Evolutionary conservation across 805 yeast genomes (phyloP).

Genomic region (Candida koratica): DNA sequence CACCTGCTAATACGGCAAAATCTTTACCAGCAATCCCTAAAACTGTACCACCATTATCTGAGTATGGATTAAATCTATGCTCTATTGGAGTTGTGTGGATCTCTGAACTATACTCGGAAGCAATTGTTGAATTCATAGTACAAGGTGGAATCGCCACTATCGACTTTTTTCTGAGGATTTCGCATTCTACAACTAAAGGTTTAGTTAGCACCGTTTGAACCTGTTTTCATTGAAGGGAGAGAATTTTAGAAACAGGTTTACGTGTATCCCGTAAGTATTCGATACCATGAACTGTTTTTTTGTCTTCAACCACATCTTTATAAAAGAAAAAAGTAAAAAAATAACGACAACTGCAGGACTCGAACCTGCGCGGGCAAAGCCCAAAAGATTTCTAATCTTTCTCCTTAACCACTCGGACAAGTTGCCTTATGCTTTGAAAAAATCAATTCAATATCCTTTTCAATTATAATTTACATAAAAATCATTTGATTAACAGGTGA

Average conservation of each 20-base stretch:
- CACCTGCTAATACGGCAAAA: constrained; percentile 95
- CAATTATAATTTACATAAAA: no score
- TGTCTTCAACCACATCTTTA: no score
- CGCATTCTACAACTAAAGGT: no score
- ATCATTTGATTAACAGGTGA: no score
- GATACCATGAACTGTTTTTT: no score
- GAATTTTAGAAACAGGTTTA: no score
- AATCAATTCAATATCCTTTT: no score
- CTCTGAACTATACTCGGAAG: constrained; percentile 65
- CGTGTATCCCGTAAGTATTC: no score
- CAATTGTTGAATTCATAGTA: constrained; percentile 29
- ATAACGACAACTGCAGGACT: constrained; percentile 57
- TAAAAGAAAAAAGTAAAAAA: no score
- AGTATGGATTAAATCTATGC: constrained; percentile 87
- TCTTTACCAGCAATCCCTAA: constrained; percentile 97
- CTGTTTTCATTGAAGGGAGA: no score
- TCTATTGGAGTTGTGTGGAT: constrained; percentile 64
- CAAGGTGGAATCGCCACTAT: constrained; percentile 9
- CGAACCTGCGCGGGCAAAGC: constrained; percentile 66
- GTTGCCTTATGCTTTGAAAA: constrained; percentile 29
- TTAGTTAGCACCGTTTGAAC: no score
- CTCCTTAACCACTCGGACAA: constrained; percentile 42
- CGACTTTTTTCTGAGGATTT: no score
- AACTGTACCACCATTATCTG: constrained; percentile 96
- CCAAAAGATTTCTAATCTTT: constrained; percentile 45